Evolutionary conservation across 169 alveolate species (phyloP).

Genomic region (Plasmodium knowlesi): DNA sequence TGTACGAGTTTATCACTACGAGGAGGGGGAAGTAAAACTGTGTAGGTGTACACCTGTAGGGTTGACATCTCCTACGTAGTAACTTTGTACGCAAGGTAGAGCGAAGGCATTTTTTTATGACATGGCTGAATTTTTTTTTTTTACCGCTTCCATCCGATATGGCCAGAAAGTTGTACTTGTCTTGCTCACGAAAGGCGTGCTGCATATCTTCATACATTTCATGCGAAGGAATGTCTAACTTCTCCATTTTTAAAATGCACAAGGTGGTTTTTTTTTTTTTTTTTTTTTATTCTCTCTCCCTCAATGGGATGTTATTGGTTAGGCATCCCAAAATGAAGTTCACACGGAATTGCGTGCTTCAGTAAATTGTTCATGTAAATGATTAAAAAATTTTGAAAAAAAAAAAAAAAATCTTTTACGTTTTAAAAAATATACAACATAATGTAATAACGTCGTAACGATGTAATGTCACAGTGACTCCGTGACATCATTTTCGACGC

Average conservation of each 20-base stretch:
- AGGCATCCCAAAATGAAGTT: not conserved
- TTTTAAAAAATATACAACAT: not conserved
- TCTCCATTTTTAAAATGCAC: slow-evolving; percentile 23
- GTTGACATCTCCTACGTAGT: not conserved
- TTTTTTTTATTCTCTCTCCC: no score
- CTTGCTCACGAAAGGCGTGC: slow-evolving; percentile 11
- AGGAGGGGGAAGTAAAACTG: not conserved
- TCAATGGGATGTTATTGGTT: not conserved
- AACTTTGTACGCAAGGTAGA: not conserved
- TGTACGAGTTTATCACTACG: slow-evolving; percentile 38
- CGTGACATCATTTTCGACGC: not conserved
- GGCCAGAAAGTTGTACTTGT: slow-evolving; percentile 30
- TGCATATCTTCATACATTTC: slow-evolving; percentile 31
- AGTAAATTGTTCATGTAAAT: not conserved
- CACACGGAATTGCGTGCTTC: not conserved
- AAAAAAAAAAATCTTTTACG: not conserved
- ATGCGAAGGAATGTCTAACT: slow-evolving; percentile 15
- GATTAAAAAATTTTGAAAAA: not conserved
- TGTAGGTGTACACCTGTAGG: not conserved
- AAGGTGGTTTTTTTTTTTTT: not conserved
- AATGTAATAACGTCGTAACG: not conserved
- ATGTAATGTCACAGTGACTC: not conserved
- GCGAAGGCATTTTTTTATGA: not conserved
- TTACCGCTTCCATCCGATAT: slow-evolving; percentile 61
- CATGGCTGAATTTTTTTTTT: slow-evolving; percentile 2